A percentile compares a stretch with the other conserved stretches of the same genome.
phyloP scores from a whole-genome alignment of 1,284 basidiomycete genomes.

The Leccinum brunneo-olivaceum region DNA sequence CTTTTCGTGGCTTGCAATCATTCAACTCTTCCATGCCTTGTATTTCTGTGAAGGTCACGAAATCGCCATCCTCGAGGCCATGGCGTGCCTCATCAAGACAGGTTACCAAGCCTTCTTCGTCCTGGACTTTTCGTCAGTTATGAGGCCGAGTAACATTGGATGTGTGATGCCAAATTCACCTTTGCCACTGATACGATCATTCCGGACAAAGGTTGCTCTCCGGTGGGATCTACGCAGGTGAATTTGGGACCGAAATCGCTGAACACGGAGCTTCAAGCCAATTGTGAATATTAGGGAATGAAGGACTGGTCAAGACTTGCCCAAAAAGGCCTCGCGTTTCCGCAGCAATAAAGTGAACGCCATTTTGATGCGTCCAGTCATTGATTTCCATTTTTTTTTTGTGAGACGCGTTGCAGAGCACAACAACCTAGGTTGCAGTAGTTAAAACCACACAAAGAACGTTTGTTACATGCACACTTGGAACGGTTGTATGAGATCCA shows the following conservation, averaged over 20 bases:
- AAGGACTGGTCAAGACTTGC: slow-evolving; percentile 36
- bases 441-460: slow-evolving; percentile 1
- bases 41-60: slow-evolving; percentile 95
- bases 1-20: slow-evolving; percentile 84
- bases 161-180: slow-evolving; percentile 36
- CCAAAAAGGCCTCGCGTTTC: slow-evolving; percentile 95
- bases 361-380: slow-evolving; percentile 85
- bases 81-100: slow-evolving; percentile 97
- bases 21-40: slow-evolving; percentile 94
- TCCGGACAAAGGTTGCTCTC: slow-evolving; percentile 88
- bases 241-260: slow-evolving; percentile 96
- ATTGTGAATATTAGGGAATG: slow-evolving; percentile 15
- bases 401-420: slow-evolving; percentile 76
- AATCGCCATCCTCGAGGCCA: slow-evolving; percentile 97
- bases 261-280: slow-evolving; percentile 72
- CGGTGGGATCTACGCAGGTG: slow-evolving; percentile 91
- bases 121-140: slow-evolving; percentile 37
- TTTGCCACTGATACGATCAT: slow-evolving; percentile 93
- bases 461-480: slow-evolving; percentile 49
- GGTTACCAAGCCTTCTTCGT: slow-evolving; percentile 86
- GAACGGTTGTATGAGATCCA: slow-evolving; percentile 80
- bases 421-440: slow-evolving; percentile 64
- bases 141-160: not conserved
- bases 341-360: slow-evolving; percentile 87
- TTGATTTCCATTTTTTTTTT: slow-evolving; percentile 92